A percentile compares a stretch with the other conserved stretches of the same genome.
Evolutionary conservation across 345 rosid species (phyloP).

Genomic region (Bruguiera parviflora): DNA sequence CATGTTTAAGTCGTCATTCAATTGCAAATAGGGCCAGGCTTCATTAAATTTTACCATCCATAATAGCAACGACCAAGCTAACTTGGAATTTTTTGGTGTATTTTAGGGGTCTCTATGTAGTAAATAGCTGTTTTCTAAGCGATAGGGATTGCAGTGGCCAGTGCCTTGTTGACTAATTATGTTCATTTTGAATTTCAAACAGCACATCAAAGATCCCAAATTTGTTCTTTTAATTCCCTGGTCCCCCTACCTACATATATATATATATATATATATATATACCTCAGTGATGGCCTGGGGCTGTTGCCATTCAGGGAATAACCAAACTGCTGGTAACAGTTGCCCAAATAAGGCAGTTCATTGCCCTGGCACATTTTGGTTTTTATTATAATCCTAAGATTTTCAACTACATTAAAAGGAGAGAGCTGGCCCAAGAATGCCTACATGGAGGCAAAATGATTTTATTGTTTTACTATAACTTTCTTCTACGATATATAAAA

Average conservation of each 20-base stretch:
- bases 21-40: too few species aligned
- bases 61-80: too few species aligned
- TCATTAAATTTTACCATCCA: too few species aligned
- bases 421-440: too few species aligned
- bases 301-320: not conserved
- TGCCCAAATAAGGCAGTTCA: not conserved
- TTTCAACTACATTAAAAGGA: too few species aligned
- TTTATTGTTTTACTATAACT: too few species aligned
- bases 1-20: too few species aligned
- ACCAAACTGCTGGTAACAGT: not conserved
- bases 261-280: not conserved
- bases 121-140: not conserved
- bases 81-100: too few species aligned
- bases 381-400: not conserved
- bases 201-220: not conserved
- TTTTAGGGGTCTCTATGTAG: too few species aligned
- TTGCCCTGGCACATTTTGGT: not conserved
- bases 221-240: not conserved
- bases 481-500: too few species aligned
- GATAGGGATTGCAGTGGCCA: too few species aligned
- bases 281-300: not conserved
- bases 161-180: not conserved
- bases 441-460: too few species aligned
- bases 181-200: constrained; percentile 33
- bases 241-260: not conserved